These are phyloP conservation scores for Zangia roseola DNA, from an alignment of 768 basidiomycete species.

Conservation along the genomic window DNA sequence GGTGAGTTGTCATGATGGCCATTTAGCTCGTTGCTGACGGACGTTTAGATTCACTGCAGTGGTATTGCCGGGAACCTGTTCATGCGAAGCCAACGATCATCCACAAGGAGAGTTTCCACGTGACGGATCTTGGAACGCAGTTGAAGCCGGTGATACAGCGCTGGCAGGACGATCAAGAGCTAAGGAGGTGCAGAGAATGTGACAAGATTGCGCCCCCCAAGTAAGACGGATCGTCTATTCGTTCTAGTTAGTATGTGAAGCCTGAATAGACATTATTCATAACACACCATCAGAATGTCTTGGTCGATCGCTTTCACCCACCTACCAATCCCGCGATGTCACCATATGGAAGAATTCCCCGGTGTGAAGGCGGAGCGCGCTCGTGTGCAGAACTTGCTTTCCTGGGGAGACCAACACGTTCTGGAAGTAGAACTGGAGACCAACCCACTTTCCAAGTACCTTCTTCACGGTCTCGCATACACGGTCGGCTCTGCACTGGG, in stretches of 20 bases:
- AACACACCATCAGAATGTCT: too few relatives aligned
- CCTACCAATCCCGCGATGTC: slow-evolving; percentile 37
- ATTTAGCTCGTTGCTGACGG: background rate
- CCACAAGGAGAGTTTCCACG: slow-evolving; percentile 82
- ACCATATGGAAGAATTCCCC: slow-evolving; percentile 45
- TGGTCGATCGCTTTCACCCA: background rate
- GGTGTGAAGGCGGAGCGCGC: slow-evolving; percentile 38
- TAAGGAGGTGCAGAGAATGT: slow-evolving; percentile 72
- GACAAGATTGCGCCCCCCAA: slow-evolving; percentile 61
- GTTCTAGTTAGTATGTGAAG: slow-evolving; percentile 7
- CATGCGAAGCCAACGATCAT: slow-evolving; percentile 74
- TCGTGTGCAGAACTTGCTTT: slow-evolving; percentile 26
- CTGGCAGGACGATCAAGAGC: slow-evolving; percentile 68
- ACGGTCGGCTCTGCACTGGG: slow-evolving; percentile 59
- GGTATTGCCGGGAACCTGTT: slow-evolving; percentile 75
- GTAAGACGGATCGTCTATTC: slow-evolving; percentile 28
- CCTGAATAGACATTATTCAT: slow-evolving; percentile 9
- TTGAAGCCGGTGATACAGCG: slow-evolving; percentile 86
- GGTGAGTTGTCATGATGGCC: slow-evolving; percentile 46
- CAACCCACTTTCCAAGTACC: slow-evolving; percentile 41
- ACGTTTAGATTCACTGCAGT: slow-evolving; percentile 78
- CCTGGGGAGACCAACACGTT: slow-evolving; percentile 1
- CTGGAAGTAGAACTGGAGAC: slow-evolving; percentile 18
- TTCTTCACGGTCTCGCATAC: slow-evolving; percentile 54
- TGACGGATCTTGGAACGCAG: slow-evolving; percentile 89